Conservation (phyloP, 805 yeast genomes). For the Nakazawaea siamensis region DNA sequence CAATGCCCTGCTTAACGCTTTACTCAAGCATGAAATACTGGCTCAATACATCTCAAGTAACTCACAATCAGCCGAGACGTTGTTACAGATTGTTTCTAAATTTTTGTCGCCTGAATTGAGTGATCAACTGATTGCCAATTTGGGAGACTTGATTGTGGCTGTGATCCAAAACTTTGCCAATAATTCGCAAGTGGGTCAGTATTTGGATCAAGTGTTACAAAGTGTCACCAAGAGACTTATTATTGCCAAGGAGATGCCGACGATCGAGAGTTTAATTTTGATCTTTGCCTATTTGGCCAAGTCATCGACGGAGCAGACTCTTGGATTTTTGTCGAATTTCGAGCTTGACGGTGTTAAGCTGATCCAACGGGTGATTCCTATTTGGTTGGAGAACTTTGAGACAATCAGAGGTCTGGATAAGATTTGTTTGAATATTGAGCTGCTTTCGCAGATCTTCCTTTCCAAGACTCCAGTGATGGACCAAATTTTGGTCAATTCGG, state of each 20-base stretch:
- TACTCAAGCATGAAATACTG: constrained; percentile 34
- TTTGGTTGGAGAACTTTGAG: constrained; percentile 82
- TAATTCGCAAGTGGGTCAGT: constrained; percentile 29
- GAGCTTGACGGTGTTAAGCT: constrained; percentile 17
- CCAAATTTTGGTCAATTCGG: constrained; percentile 64
- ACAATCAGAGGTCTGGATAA: constrained; percentile 71
- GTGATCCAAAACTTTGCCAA: constrained; percentile 22
- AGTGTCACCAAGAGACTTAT: constrained; percentile 67
- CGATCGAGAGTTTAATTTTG: constrained; percentile 68
- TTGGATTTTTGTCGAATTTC: constrained; percentile 48
- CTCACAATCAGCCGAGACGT: constrained; percentile 39
- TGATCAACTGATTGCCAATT: constrained; percentile 76
- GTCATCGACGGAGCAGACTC: constrained; percentile 51
- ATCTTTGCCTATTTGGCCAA: constrained; percentile 70
- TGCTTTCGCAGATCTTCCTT: constrained; percentile 59
- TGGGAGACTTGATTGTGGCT: constrained; percentile 42
- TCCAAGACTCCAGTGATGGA: constrained; percentile 48
- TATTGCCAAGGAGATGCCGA: constrained; percentile 57
- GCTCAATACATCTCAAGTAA: constrained; percentile 25
- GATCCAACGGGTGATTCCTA: constrained; percentile 31
- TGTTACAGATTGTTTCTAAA: constrained; percentile 59
- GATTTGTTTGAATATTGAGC: constrained; percentile 59
- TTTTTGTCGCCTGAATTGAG: constrained; percentile 63
- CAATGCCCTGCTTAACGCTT: constrained; percentile 61
- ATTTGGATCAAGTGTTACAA: constrained; percentile 50